A percentile compares a stretch with the other conserved stretches of the same genome.
phyloP scores from a whole-genome alignment of 2,329 filamentous ascomycete species.

The Claviceps paspali region DNA sequence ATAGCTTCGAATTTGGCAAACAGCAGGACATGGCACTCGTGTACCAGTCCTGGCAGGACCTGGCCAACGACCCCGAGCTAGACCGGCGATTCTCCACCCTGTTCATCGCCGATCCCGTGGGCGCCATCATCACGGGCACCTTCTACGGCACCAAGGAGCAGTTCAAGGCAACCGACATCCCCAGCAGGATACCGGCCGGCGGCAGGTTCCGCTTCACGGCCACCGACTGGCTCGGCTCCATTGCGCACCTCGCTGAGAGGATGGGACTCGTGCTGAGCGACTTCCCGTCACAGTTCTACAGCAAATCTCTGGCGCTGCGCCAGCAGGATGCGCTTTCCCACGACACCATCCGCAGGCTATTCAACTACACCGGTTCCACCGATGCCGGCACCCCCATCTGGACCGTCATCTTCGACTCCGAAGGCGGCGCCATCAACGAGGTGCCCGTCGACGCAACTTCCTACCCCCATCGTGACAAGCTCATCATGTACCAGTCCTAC shows the following conservation, averaged over 20 bases:
- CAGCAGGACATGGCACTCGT: slow-evolving; percentile 30
- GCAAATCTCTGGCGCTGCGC: slow-evolving; percentile 41
- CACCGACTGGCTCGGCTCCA: slow-evolving; percentile 46
- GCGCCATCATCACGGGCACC: slow-evolving; percentile 41
- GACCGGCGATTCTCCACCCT: slow-evolving; percentile 43
- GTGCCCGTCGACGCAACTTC: slow-evolving; percentile 39
- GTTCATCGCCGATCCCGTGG: slow-evolving; percentile 37
- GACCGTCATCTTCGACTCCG: slow-evolving; percentile 47
- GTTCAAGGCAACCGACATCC: slow-evolving; percentile 35
- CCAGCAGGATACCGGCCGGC: slow-evolving; percentile 27
- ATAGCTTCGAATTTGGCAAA: slow-evolving; percentile 33
- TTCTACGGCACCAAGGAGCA: slow-evolving; percentile 46
- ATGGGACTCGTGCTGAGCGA: slow-evolving; percentile 31
- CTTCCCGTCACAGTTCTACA: slow-evolving; percentile 35
- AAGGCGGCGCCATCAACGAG: slow-evolving; percentile 45
- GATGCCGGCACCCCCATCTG: slow-evolving; percentile 38
- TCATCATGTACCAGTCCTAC: slow-evolving; percentile 50
- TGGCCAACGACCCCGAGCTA: slow-evolving; percentile 37
- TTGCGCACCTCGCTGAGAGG: slow-evolving; percentile 36
- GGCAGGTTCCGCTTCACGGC: slow-evolving; percentile 29
- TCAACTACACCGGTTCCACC: slow-evolving; percentile 35
- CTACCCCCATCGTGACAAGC: slow-evolving; percentile 47
- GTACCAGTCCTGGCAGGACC: slow-evolving; percentile 42
- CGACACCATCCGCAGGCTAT: slow-evolving; percentile 30
- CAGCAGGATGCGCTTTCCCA: slow-evolving; percentile 30